Conservation (phyloP, 441 rosid genomes). For the Erodium moschatum region DNA sequence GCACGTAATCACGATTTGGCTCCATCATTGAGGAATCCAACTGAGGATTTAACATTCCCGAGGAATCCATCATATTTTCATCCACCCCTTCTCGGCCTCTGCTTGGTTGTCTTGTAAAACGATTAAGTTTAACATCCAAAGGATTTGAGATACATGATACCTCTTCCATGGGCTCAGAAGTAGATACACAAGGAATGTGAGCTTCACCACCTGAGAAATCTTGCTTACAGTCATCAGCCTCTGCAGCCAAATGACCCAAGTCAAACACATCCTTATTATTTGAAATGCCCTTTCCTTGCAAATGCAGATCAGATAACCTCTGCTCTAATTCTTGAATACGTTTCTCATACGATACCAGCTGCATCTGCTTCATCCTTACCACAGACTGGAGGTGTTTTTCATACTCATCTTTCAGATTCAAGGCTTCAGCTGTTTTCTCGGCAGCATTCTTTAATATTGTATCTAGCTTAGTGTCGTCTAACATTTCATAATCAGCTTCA, state of each 20-base stretch:
- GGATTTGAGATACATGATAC: constrained; percentile 77
- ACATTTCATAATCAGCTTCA: constrained; percentile 51
- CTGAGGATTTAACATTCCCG: constrained; percentile 48
- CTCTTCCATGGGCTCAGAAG: constrained; percentile 91
- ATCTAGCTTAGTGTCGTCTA: constrained; percentile 58
- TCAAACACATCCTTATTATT: constrained; percentile 41
- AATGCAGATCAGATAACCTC: constrained; percentile 65
- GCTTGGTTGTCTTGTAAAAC: constrained; percentile 48
- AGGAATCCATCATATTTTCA: constrained; percentile 91
- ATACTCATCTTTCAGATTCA: constrained; percentile 74
- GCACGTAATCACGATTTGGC: constrained; percentile 51
- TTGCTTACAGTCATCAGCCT: constrained; percentile 37
- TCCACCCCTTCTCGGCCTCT: constrained; percentile 76
- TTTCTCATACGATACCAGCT: constrained; percentile 76
- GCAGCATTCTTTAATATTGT: constrained; percentile 56
- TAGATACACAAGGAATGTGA: constrained; percentile 38
- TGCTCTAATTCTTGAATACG: constrained; percentile 90
- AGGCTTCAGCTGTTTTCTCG: constrained; percentile 81
- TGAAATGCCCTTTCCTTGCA: constrained; percentile 47
- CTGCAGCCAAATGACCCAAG: constrained; percentile 28
- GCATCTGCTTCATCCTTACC: constrained; percentile 68
- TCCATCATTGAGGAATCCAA: constrained; percentile 82
- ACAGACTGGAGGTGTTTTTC: constrained; percentile 58
- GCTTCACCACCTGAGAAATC: constrained; percentile 38
- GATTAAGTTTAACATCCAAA: constrained; percentile 41